These are phyloP conservation scores for Leishmania tropica DNA, from an alignment of 208 protist species.

Conservation along the genomic window DNA sequence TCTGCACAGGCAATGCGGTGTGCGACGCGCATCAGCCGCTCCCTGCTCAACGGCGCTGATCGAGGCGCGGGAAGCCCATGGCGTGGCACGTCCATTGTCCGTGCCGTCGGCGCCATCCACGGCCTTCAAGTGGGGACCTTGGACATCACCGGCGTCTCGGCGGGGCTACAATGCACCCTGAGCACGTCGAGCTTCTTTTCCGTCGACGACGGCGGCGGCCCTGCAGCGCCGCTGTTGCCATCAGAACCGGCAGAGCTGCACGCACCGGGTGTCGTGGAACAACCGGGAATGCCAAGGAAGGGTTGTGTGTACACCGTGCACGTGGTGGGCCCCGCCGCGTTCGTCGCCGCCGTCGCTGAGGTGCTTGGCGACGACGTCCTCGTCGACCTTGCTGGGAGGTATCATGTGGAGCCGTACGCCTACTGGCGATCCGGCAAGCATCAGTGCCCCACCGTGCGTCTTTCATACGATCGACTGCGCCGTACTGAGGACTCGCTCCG, in stretches of 20 bases:
- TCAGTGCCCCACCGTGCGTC: slow-evolving; percentile 2
- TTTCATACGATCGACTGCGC: slow-evolving; percentile 6
- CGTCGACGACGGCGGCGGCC: not conserved
- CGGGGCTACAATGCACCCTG: not conserved
- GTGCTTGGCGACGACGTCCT: slow-evolving; percentile 12
- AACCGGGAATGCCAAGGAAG: not conserved
- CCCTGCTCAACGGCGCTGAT: not conserved
- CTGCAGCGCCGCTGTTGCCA: not conserved
- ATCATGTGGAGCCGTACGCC: slow-evolving; percentile 5
- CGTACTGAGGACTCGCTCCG: slow-evolving; percentile 17
- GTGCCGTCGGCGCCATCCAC: slow-evolving; percentile 5
- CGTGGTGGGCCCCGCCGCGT: slow-evolving; percentile 1
- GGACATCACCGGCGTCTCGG: not conserved
- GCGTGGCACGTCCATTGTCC: not conserved
- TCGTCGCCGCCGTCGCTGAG: slow-evolving; percentile 1
- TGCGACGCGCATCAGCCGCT: slow-evolving; percentile 1
- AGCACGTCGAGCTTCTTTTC: slow-evolving; percentile 11
- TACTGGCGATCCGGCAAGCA: slow-evolving; percentile 2
- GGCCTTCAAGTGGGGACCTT: not conserved
- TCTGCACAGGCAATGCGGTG: not conserved
- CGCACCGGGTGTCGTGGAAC: no score
- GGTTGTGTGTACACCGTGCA: slow-evolving; percentile 5
- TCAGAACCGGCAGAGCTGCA: no score
- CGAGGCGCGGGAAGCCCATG: not conserved
- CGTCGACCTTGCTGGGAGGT: not conserved